Base-by-base conservation (phyloP, 2,329 filamentous ascomycete species). In the Cladophialophora psammophila region DNA sequence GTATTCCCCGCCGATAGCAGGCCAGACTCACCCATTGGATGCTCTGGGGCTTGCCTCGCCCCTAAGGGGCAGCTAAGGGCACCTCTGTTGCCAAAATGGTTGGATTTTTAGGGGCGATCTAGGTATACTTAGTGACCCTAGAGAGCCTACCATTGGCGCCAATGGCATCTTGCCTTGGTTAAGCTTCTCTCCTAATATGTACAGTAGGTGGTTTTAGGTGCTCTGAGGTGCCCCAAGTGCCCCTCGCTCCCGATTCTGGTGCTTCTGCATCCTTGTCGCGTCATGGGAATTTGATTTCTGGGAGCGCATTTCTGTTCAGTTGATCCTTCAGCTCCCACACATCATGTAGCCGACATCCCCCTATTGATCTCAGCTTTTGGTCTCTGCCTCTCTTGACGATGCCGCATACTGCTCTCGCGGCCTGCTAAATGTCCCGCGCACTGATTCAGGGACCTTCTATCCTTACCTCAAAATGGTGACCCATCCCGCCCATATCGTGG, bases 401-500 rank as follows among this genome's bases (percentile, higher is more conserved):
- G 20, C 20, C 20, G 20, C 10, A 31, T 10, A 26, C 20, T 50
- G 9, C 45, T 50, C 8, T 50, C 13, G 9, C 13, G 26, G 13
- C 18, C 45, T 50, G 3, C 45, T 20, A 50, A 26, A 50, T 50
- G 45, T 50, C 18, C 45, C 45, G 9, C 45, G 13, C n/a, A n/a
- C 15, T 26, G 26, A 26, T 26, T 42, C 13, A 4, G 9, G 45
- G 8, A 50, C 9, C 8, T 26, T 50, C 45, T 12, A 5, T 12
- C 45, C 45, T 12, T 31, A 12, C 18, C 45, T 50, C 45, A 50
- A 15, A 50, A 50, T 50, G 45, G 45, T 63, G 52, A 50, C 50
- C 12, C 60, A 56, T 50, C 50, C 50, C 7, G 18, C 52, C n/a
- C 60, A 63, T 32, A 32, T 63, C 38, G 20, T 63, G 26, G 35